Evolutionary conservation across 2,329 filamentous ascomycete genomes (phyloP), one percentile per base, ranked within the genome.

Genomic region (Fonsecaea pedrosoi): DNA sequence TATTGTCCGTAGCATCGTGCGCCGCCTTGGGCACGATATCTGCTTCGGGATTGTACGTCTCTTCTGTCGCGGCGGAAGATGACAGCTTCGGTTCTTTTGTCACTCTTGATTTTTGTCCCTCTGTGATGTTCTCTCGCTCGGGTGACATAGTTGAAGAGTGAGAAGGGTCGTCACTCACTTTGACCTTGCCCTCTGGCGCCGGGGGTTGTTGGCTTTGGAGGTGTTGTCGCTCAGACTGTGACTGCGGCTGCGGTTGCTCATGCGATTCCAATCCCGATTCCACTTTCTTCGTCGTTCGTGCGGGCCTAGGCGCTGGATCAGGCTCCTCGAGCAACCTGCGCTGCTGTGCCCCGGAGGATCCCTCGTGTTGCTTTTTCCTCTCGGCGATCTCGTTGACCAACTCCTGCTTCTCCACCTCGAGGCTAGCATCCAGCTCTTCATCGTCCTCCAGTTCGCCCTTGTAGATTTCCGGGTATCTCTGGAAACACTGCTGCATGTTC

Each of bases 401-500:
- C 61, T 72, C 68, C 42, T 73, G 70, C 66, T 81, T 73, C 62
- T 77, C 72, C 10, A 76, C 73, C 40, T 75, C 73, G 35, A 78
- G 72, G 67, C 73, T 78, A 64, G 73, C 75, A 64, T 80, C 77
- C 42, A 82, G 81, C 54, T 88, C 86, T 38, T 88, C 87, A 59
- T 96, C 93, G 56, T 93, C 90, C 38, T 91, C 89, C 18, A 97
- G 84, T 78, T 98, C 94, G 53, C 90, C 86, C 67, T 93, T 94
- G 80, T 99, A 99, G 67, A 97, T 85, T 53, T 98, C 95, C 21
- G 95, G 95, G 79, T 97, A 91, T 77, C 89, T 83, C 73, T 93
- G 88, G 86, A 99, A 99, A 84, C 95, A 99, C 75, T 94, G 90
- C 83, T 98, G 95, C 95, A 99, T 99, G 74, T 86, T 89, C 85